These are phyloP conservation scores for Scleroderma citrinum DNA, from an alignment of 768 basidiomycete species.

Conservation along the genomic window DNA sequence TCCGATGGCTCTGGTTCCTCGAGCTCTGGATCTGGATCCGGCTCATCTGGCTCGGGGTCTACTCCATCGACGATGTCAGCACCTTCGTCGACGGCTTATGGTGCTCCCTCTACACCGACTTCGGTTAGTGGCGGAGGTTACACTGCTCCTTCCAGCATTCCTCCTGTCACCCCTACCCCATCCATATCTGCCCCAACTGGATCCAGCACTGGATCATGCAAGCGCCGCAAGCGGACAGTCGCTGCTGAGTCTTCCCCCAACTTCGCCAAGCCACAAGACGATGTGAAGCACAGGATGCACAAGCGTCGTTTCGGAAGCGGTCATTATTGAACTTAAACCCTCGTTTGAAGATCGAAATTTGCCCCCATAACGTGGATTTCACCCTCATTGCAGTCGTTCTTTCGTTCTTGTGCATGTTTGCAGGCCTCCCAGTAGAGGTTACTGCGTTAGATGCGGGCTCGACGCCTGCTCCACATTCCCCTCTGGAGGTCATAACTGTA, in stretches of 20 bases:
- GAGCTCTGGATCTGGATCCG: constrained; percentile 3
- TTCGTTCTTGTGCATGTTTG: not conserved
- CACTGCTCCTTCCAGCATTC: not conserved
- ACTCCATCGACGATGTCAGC: not conserved
- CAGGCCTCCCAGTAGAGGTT: not conserved
- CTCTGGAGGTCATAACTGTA: not conserved
- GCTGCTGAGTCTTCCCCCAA: not conserved
- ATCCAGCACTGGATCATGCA: not conserved
- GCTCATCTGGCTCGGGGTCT: not conserved
- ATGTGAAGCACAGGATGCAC: not conserved
- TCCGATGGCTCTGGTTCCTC: constrained; percentile 7
- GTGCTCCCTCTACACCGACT: not conserved
- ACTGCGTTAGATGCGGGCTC: not conserved
- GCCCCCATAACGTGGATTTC: not conserved
- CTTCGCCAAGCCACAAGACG: not conserved
- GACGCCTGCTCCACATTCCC: not conserved
- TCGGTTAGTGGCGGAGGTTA: not conserved
- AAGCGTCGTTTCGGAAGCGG: not conserved
- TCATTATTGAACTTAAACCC: not conserved
- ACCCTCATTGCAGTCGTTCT: not conserved
- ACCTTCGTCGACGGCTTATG: not conserved
- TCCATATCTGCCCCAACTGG: not conserved
- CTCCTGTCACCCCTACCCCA: not conserved
- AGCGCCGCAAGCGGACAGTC: not conserved
- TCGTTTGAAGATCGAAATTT: no score